These are phyloP conservation scores for Elsinoe perseae DNA, from an alignment of 2,329 filamentous ascomycete genomes.

Conservation along the genomic window DNA sequence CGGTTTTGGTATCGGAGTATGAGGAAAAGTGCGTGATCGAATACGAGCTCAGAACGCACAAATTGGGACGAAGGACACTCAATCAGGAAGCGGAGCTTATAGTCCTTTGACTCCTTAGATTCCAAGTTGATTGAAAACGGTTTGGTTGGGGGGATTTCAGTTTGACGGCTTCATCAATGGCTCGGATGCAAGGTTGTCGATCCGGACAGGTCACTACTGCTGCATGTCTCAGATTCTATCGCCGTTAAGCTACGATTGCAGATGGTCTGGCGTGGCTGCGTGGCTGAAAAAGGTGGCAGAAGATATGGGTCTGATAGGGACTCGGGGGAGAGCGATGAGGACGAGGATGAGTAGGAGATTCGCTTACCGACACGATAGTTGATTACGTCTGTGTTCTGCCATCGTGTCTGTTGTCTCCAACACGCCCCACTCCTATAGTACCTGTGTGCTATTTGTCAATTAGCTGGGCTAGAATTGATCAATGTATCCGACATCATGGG, in stretches of 20 bases:
- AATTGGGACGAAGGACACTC: background rate
- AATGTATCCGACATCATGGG: background rate
- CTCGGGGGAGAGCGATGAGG: background rate
- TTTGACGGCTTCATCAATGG: slow-evolving; percentile 11
- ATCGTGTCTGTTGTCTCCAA: background rate
- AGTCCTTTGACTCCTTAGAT: background rate
- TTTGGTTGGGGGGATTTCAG: background rate
- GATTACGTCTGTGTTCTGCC: background rate
- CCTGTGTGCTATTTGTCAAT: background rate
- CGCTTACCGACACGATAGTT: background rate
- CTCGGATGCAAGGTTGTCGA: slow-evolving; percentile 3
- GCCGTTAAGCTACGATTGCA: slow-evolving; percentile 11
- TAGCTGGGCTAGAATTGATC: background rate
- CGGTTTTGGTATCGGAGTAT: background rate
- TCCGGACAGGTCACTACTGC: slow-evolving; percentile 14
- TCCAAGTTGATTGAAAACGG: slow-evolving; percentile 9
- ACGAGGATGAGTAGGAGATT: background rate
- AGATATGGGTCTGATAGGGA: background rate
- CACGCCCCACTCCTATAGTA: background rate
- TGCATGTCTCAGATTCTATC: slow-evolving; percentile 13
- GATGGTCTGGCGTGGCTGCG: slow-evolving; percentile 5
- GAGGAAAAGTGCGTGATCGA: background rate
- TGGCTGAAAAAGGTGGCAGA: slow-evolving; percentile 12
- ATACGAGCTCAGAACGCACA: background rate
- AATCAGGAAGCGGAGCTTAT: background rate